A percentile compares a stretch with the other conserved stretches of the same genome.
Evolutionary conservation across 2,329 filamentous ascomycete genomes (phyloP).

Genomic region (Xylaria sp.): DNA sequence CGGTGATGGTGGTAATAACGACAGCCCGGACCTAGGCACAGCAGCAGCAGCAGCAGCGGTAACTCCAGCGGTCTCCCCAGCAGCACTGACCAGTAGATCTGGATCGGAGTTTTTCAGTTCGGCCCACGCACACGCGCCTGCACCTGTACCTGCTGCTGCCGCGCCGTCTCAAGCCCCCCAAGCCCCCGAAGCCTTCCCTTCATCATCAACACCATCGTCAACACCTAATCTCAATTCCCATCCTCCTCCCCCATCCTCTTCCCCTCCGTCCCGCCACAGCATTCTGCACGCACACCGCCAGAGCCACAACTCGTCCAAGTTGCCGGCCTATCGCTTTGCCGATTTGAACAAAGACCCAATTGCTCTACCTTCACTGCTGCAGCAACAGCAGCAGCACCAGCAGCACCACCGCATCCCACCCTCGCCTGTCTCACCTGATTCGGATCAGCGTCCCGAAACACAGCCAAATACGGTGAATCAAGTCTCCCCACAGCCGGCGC

Average conservation of each 20-base stretch:
- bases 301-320: slow-evolving; percentile 65
- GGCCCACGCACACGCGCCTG: slow-evolving; percentile 12
- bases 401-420: slow-evolving; percentile 50
- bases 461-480: slow-evolving; percentile 42
- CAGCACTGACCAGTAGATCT: slow-evolving; percentile 18
- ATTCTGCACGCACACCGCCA: slow-evolving; percentile 61
- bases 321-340: slow-evolving; percentile 65
- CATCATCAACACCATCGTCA: slow-evolving; percentile 23
- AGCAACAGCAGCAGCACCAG: slow-evolving; percentile 48
- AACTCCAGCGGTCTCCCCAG: slow-evolving; percentile 8
- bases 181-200: slow-evolving; percentile 18
- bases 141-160: slow-evolving; percentile 16
- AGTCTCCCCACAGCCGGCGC: slow-evolving; percentile 40
- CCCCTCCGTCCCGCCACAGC: slow-evolving; percentile 28
- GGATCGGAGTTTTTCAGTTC: slow-evolving; percentile 21
- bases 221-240: slow-evolving; percentile 15
- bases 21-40: slow-evolving; percentile 13
- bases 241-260: slow-evolving; percentile 18
- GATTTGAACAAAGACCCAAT: slow-evolving; percentile 58
- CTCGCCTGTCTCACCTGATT: slow-evolving; percentile 55
- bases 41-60: slow-evolving; percentile 15
- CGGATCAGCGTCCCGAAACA: slow-evolving; percentile 47
- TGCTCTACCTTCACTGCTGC: slow-evolving; percentile 50
- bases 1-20: slow-evolving; percentile 12
- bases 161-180: slow-evolving; percentile 15